Conservation (phyloP, 2,329 filamentous ascomycete species). For the Aureobasidium melanogenum region DNA sequence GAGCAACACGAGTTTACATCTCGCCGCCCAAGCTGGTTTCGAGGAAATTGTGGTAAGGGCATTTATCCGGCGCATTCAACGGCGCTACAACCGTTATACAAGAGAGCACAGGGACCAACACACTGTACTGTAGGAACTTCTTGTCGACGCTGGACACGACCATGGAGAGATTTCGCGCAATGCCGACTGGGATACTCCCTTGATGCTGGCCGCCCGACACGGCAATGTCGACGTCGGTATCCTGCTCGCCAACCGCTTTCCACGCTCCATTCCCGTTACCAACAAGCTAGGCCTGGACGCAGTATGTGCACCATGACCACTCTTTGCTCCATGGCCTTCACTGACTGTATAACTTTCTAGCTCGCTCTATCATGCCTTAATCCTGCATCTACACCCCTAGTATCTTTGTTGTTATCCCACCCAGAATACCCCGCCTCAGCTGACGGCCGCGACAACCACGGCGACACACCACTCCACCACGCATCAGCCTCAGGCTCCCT, state of each 20-base stretch:
- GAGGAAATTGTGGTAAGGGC: slow-evolving; percentile 49
- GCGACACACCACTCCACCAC: slow-evolving; percentile 84
- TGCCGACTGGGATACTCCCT: slow-evolving; percentile 67
- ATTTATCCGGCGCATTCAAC: not conserved
- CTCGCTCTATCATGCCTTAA: slow-evolving; percentile 33
- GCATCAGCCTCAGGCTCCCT: slow-evolving; percentile 75
- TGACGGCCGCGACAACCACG: slow-evolving; percentile 49
- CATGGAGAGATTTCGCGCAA: slow-evolving; percentile 65
- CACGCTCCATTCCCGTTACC: slow-evolving; percentile 52
- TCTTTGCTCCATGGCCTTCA: not conserved
- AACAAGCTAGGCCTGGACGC: slow-evolving; percentile 64
- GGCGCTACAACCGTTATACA: not conserved
- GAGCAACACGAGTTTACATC: slow-evolving; percentile 76
- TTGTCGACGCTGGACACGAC: slow-evolving; percentile 70
- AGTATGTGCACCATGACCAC: slow-evolving; percentile 31
- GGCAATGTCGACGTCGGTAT: slow-evolving; percentile 68
- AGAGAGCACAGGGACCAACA: not conserved
- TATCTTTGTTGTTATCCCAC: slow-evolving; percentile 32
- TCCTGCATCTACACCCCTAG: slow-evolving; percentile 30
- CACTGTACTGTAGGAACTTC: slow-evolving; percentile 39
- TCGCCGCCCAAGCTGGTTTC: slow-evolving; percentile 66
- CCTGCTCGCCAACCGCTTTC: slow-evolving; percentile 57
- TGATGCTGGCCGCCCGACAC: slow-evolving; percentile 65
- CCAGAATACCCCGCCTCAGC: slow-evolving; percentile 25
- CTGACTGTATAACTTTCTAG: slow-evolving; percentile 16